Evolutionary conservation across 2,329 filamentous ascomycete species (phyloP).

Genomic region (Xylariomycetidae sp.): DNA sequence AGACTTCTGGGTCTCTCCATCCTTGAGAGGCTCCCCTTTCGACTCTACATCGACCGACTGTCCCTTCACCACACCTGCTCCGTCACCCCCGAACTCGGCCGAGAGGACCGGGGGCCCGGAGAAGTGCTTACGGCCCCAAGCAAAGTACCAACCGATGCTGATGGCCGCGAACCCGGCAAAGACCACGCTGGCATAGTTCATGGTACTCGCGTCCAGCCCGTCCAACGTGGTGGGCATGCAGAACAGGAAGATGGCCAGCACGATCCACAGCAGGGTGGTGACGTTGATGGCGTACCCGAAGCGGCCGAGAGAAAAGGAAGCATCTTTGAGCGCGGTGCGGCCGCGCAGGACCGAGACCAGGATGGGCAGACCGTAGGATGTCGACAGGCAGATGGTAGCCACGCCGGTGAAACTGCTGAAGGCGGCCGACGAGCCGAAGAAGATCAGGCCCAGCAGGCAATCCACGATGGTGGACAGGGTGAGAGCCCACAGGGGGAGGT

Average conservation of each 20-base stretch:
- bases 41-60: too few species aligned
- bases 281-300: constrained; percentile 67
- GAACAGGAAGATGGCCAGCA: constrained; percentile 66
- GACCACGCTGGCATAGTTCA: constrained; percentile 66
- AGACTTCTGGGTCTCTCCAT: too few species aligned
- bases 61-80: too few species aligned
- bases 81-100: too few species aligned
- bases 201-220: constrained; percentile 44
- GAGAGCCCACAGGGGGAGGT: constrained; percentile 67
- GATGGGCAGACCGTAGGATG: constrained; percentile 73
- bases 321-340: constrained; percentile 60
- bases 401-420: constrained; percentile 79
- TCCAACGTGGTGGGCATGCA: constrained; percentile 69
- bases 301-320: constrained; percentile 62
- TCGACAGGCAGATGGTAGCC: constrained; percentile 72
- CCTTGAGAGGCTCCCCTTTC: too few species aligned
- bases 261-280: constrained; percentile 66
- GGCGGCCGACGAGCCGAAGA: constrained; percentile 71
- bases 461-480: constrained; percentile 64
- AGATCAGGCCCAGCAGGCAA: constrained; percentile 70
- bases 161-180: constrained; percentile 59
- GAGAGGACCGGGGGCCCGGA: constrained; percentile 47
- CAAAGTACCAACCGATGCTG: constrained; percentile 59
- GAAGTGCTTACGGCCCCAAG: constrained; percentile 59
- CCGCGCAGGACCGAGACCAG: constrained; percentile 64